Base-by-base conservation (phyloP, 257 asterid genomes). In the Salvia hispanica region DNA sequence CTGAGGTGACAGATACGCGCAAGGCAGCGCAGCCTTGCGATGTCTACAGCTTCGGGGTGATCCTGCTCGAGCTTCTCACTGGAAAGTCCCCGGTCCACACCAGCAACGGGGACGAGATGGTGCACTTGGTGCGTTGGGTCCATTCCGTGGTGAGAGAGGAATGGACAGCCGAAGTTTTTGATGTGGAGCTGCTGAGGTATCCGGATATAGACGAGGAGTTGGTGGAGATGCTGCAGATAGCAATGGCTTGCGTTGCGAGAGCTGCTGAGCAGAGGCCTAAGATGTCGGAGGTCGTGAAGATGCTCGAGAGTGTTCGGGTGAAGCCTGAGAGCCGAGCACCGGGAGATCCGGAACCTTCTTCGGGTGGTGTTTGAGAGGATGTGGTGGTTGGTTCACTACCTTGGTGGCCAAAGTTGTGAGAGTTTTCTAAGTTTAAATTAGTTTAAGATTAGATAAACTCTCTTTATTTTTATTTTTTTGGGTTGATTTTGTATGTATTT, bases 101-200 rank as follows among this genome's bases (percentile, higher is more conserved):
- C 11, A 82, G 82, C 2, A 71, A 78, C 0, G 90, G 95, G 7
- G 95, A 89, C 21, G 98, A 89, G 82, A 56, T 84, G 36, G 66
- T 92, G 65, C 89, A 87, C 62, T 61, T 92, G 64, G 95, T 87
- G 0, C 72, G 95, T 36, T 92, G 98, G 98, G 98, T 92, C 61
- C 90, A 89, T 58, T 89, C 96, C 1, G 95, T 92, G 0, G 98
- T 92, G 7, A 78, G 96, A 9, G 96, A 92, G 68, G 98, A 92
- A 71, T 92, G 98, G 98, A 89, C 96, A 0, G 98, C 89, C 0
- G 98, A 92, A 61, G 98, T 92, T 64, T 92, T 92, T 33, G 96
- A 92, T 10, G 68, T 87, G 52, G 89, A 87, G 78, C 83, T 92
- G 8, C 62, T 92, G 66, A 85, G 84, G 95, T 77, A 69, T 74